A percentile compares a stretch with the other conserved stretches of the same genome.
These are phyloP conservation scores for Chenopodium quinoa DNA, from an alignment of 148 eudicot species.

Conservation along the genomic window DNA sequence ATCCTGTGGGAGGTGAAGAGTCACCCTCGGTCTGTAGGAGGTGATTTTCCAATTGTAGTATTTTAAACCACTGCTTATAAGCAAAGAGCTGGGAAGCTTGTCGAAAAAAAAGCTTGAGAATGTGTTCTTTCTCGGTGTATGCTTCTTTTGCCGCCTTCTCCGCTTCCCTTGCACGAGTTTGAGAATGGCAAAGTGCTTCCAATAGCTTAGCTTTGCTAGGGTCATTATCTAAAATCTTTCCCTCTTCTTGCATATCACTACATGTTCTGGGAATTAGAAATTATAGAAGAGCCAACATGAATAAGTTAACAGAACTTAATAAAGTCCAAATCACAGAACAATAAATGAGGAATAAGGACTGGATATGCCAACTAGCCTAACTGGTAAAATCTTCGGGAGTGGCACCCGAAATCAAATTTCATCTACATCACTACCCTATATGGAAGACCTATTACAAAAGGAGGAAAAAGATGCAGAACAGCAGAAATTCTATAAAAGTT, in stretches of 20 bases:
- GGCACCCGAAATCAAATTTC: background rate
- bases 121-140: slow-evolving; percentile 68
- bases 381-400: background rate
- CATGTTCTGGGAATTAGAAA: slow-evolving; percentile 18
- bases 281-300: background rate
- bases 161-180: slow-evolving; percentile 94
- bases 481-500: background rate
- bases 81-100: slow-evolving; percentile 91
- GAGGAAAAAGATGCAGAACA: no score
- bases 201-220: slow-evolving; percentile 61
- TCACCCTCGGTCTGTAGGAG: slow-evolving; percentile 43
- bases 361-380: background rate
- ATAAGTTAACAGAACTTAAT: slow-evolving; percentile 1
- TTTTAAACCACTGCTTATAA: slow-evolving; percentile 79
- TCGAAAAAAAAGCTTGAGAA: slow-evolving; percentile 70
- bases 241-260: slow-evolving; percentile 22
- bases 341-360: background rate
- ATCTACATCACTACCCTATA: background rate
- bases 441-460: background rate
- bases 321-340: background rate
- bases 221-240: slow-evolving; percentile 28
- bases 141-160: slow-evolving; percentile 78
- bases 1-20: slow-evolving; percentile 30
- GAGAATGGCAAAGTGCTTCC: slow-evolving; percentile 91
- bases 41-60: slow-evolving; percentile 74